These are phyloP conservation scores for Fusarium nanum DNA, from an alignment of 2,329 filamentous ascomycete species.

Conservation along the genomic window DNA sequence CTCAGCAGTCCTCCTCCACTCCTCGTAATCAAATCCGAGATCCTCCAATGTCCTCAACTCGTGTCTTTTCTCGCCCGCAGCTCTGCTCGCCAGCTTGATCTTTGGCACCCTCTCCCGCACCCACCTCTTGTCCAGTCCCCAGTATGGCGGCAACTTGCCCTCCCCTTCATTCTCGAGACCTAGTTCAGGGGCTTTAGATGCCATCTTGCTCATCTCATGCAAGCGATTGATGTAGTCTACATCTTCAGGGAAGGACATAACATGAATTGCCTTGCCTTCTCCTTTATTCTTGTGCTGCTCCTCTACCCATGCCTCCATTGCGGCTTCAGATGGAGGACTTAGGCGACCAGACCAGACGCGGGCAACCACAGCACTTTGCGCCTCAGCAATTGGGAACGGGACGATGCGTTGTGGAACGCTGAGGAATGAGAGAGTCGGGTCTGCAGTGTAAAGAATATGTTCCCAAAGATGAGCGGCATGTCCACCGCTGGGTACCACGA, in stretches of 20 bases:
- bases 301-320: conserved; percentile 73
- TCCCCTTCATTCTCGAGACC: conserved; percentile 53
- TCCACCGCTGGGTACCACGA: conserved; percentile 70
- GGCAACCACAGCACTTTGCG: conserved; percentile 74
- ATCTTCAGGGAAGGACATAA: conserved; percentile 63
- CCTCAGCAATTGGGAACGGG: conserved; percentile 77
- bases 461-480: conserved; percentile 76
- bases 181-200: conserved; percentile 44
- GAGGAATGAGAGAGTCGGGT: conserved; percentile 75
- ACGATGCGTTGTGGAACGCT: conserved; percentile 75
- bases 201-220: conserved; percentile 60
- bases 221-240: conserved; percentile 70
- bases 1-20: conserved; percentile 45
- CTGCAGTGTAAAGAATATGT: conserved; percentile 74
- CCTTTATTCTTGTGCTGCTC: conserved; percentile 63
- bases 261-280: conserved; percentile 54
- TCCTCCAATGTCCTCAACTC: conserved; percentile 52
- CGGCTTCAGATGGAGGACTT: conserved; percentile 60
- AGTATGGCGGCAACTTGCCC: conserved; percentile 55
- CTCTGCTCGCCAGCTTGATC: conserved; percentile 55
- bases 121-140: conserved; percentile 56
- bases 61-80: conserved; percentile 51
- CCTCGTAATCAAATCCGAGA: conserved; percentile 54
- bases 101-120: conserved; percentile 54
- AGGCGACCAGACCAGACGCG: conserved; percentile 74